Conservation (phyloP, 1,284 basidiomycete species). For the Ustilago cynodontis region DNA sequence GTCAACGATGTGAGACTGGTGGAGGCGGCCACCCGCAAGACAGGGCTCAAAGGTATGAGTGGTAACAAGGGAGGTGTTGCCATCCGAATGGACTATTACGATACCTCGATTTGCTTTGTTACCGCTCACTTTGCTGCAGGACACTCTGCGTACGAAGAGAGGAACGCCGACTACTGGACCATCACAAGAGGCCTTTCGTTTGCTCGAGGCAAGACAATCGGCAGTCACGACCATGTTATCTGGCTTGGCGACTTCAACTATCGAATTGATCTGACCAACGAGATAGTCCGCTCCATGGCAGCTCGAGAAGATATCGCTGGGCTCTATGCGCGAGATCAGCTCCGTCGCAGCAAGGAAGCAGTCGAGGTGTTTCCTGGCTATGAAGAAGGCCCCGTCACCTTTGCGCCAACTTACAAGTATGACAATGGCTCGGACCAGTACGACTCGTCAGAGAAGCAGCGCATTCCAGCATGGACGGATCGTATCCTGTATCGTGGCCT, state of each 20-base stretch:
- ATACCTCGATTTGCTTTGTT: slow-evolving; percentile 92
- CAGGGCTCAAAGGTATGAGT: slow-evolving; percentile 93
- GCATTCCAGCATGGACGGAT: slow-evolving; percentile 91
- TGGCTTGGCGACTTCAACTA: slow-evolving; percentile 97
- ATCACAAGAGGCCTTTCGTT: slow-evolving; percentile 87
- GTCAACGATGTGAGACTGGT: slow-evolving; percentile 86
- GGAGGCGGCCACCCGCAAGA: slow-evolving; percentile 93
- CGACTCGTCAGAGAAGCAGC: slow-evolving; percentile 94
- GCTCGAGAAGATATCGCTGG: slow-evolving; percentile 77
- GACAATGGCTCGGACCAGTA: slow-evolving; percentile 82
- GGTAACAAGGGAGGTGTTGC: slow-evolving; percentile 92
- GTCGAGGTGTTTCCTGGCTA: slow-evolving; percentile 81
- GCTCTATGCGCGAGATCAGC: slow-evolving; percentile 80
- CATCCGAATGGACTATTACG: slow-evolving; percentile 88
- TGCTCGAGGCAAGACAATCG: slow-evolving; percentile 86
- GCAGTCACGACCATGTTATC: slow-evolving; percentile 86
- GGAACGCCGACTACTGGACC: slow-evolving; percentile 91
- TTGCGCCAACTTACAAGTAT: slow-evolving; percentile 90
- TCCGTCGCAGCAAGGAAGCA: slow-evolving; percentile 40
- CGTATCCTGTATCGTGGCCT: slow-evolving; percentile 78
- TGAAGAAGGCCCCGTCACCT: slow-evolving; percentile 86
- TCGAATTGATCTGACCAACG: slow-evolving; percentile 87
- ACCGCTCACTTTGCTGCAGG: slow-evolving; percentile 97
- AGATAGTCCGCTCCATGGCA: slow-evolving; percentile 75
- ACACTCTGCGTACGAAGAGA: slow-evolving; percentile 86